Evolutionary conservation across 352 stramenopile species (phyloP), one percentile per base, ranked within the genome.

Genomic region (Phytophthora hibernalis): DNA sequence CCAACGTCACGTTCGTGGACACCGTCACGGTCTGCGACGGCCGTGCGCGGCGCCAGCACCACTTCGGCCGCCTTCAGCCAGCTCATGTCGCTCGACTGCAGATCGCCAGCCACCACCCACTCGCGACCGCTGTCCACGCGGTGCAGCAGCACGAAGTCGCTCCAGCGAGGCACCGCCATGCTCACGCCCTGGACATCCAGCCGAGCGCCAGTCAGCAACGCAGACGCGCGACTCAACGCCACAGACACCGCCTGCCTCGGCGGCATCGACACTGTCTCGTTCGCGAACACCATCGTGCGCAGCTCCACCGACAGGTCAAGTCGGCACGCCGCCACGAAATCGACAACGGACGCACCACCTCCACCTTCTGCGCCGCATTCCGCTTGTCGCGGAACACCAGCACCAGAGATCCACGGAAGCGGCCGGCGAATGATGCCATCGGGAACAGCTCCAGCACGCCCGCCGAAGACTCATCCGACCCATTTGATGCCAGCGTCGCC

Each of bases 1-100:
- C n/a, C n/a, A n/a, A n/a, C n/a, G n/a, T n/a, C n/a, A n/a, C 65
- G 59, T 73, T 77, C 54, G 45, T 70, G 18, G 53, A 71, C 53
- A 77, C 65, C 22, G 53, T 30, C 54, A 75, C 60, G 57, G 37
- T 51, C 60, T 74, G 49, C n/a, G 68, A 60, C 58, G 65, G 40
- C 33, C 16, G 61, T 63, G 30, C 62, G 54, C 38, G 66, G 68
- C 9, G 65, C 50, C 72, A 80, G n/a, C n/a, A n/a, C n/a, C n/a
- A n/a, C n/a, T n/a, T n/a, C n/a, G n/a, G n/a, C n/a, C n/a, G n/a
- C n/a, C n/a, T n/a, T n/a, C 44, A 65, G 65, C 63, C 61, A 76
- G n/a, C n/a, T n/a, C n/a, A n/a, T n/a, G n/a, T n/a, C 66, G 37
- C 30, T 26, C 21, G 61, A 60, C 26, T 56, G 49, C 56, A 64